Evolutionary conservation across 345 rosid genomes (phyloP), one percentile per base, ranked within the genome.

Genomic region (Bruguiera parviflora): DNA sequence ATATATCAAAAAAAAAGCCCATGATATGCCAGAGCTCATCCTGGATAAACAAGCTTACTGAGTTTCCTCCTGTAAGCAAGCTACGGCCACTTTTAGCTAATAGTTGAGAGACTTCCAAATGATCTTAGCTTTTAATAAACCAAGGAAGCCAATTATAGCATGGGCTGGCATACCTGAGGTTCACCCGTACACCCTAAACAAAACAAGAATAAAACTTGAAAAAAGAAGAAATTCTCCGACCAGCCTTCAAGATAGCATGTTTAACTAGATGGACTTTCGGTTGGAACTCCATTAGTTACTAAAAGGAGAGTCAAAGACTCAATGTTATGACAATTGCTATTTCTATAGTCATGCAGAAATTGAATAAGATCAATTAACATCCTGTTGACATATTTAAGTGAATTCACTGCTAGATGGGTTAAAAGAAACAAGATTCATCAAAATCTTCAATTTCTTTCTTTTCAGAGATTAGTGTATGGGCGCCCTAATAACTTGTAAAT

Each of bases 151-250:
- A n/a, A 65, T 24, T 37, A 21, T 18, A 52, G 37, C 27, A 52
- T 58, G 28, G 21, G 27, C 19, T 37, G 29, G 39, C 46, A 13
- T 11, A 59, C 20, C 20, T 22, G 35, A 59, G 43, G 43, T 39
- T 47, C 20, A 33, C 33, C 16, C 22, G 8, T 20, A 15, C 3
- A 60, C 51, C 65, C 49, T 53, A 53, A 63, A 59, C 24, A 49
- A n/a, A 65, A n/a, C 29, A 33, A 19, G 58, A 49, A 18, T 21
- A 28, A 47, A 37, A 55, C 22, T n/a, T 43, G 19, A 43, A 43
- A 58, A 53, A 46, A 58, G 56, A 47, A 46, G 53, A 68, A 61
- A 28, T 19, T 51, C 20, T 68, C 21, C 27, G 15, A 53, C 51
- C 15, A 2, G 24, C 24, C 24, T 32, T 55, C 28, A 32, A 55